A percentile compares a stretch with the other conserved stretches of the same genome.
phyloP scores from a whole-genome alignment of 129 eudicot species.

The Flaveria ramosissima region DNA sequence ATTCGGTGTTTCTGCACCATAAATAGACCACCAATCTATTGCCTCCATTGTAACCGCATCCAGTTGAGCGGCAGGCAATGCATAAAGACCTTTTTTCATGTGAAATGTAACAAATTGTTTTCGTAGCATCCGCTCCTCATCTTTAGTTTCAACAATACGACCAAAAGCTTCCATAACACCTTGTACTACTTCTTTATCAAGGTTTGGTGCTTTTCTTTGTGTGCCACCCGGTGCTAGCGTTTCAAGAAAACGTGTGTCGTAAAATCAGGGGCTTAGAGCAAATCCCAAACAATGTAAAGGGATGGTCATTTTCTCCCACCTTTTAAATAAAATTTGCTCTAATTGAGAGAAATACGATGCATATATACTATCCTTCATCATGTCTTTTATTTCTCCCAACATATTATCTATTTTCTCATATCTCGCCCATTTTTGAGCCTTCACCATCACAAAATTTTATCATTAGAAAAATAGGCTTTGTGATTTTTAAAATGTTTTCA shows the following conservation, averaged over 20 bases:
- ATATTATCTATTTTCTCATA: slow-evolving; percentile 1
- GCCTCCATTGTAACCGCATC: slow-evolving; percentile 13
- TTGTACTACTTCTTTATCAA: slow-evolving; percentile 12
- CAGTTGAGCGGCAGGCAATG: background rate
- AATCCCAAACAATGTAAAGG: slow-evolving; percentile 18
- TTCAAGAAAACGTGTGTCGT: slow-evolving; percentile 6
- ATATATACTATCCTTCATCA: slow-evolving; percentile 14
- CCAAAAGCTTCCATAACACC: background rate
- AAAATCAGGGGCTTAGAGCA: slow-evolving; percentile 2
- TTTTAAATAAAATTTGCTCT: background rate
- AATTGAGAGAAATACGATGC: background rate
- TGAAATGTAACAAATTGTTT: slow-evolving; percentile 17
- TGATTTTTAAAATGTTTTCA: too few species aligned
- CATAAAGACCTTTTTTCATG: slow-evolving; percentile 13
- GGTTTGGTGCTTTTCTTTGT: background rate
- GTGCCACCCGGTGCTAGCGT: background rate
- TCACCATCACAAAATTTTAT: too few species aligned
- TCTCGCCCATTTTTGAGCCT: too few species aligned
- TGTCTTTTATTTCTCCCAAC: slow-evolving; percentile 2
- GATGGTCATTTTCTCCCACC: slow-evolving; percentile 24
- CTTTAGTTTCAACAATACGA: background rate
- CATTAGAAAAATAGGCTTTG: too few species aligned
- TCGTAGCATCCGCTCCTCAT: background rate
- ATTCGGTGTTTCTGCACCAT: background rate
- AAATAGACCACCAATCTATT: background rate